phyloP scores from a whole-genome alignment of 179 eudicot species.

The Spergularia azorica region DNA sequence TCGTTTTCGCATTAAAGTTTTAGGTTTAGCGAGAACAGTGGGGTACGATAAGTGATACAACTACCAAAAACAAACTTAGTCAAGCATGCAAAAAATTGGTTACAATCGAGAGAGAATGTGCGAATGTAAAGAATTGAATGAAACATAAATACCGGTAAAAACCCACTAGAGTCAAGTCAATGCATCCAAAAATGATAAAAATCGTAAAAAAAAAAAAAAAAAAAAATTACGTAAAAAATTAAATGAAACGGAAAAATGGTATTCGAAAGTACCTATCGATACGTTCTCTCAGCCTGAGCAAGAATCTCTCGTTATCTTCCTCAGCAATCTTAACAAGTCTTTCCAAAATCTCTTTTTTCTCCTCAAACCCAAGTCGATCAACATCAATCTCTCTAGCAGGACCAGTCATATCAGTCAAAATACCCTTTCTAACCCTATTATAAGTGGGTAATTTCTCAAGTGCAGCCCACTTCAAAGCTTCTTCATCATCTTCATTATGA shows the following conservation, averaged over 20 bases:
- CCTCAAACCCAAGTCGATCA: constrained; percentile 55
- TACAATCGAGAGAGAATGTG: no score
- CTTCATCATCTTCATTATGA: constrained; percentile 73
- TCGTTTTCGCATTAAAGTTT: no score
- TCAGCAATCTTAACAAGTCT: constrained; percentile 71
- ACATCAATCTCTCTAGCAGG: constrained; percentile 62
- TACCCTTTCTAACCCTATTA: constrained; percentile 60
- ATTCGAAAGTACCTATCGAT: constrained; percentile 55
- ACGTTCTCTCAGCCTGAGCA: constrained; percentile 70
- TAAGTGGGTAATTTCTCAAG: constrained; percentile 78
- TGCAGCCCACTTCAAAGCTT: constrained; percentile 91
- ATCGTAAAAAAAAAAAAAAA: no score
- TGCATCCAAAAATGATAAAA: no score
- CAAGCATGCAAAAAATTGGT: no score
- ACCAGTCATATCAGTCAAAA: constrained; percentile 53
- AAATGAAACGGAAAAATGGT: background rate
- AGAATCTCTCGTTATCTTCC: constrained; percentile 77
- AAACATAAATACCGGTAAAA: no score
- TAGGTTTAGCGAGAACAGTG: no score
- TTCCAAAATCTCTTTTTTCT: constrained; percentile 58
- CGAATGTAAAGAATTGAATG: no score
- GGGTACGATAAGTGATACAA: no score
- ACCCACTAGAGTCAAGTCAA: no score
- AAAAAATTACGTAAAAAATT: no score
- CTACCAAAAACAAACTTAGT: no score